A percentile compares a stretch with the other conserved stretches of the same genome.
Conservation (phyloP, 495 filamentous ascomycete species). For the Penicillium soppii region DNA sequence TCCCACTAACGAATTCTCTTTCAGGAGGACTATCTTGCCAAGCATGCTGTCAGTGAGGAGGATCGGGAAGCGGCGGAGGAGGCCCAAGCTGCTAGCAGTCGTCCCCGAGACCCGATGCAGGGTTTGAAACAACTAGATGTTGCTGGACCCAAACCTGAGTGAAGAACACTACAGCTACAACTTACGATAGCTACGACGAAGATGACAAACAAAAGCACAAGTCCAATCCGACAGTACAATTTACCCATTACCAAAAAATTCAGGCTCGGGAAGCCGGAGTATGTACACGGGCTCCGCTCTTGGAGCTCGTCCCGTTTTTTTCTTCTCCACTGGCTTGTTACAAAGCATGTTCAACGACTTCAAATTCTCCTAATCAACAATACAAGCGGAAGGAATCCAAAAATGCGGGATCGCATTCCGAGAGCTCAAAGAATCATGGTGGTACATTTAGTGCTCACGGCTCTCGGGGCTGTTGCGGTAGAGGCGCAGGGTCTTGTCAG, state of each 20-base stretch:
- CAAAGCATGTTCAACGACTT: constrained; percentile 17
- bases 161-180: constrained; percentile 26
- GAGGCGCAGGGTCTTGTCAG: constrained; percentile 91
- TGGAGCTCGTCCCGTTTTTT: constrained; percentile 23
- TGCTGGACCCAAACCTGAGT: constrained; percentile 84
- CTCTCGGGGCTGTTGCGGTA: constrained; percentile 49
- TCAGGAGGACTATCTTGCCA: constrained; percentile 90
- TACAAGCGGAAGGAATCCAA: constrained; percentile 33
- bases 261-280: constrained; percentile 36
- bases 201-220: constrained; percentile 22
- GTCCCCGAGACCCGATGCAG: constrained; percentile 87
- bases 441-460: constrained; percentile 49
- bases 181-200: constrained; percentile 22
- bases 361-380: constrained; percentile 33
- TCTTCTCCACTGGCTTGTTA: constrained; percentile 17
- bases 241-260: constrained; percentile 30
- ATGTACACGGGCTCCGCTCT: constrained; percentile 39
- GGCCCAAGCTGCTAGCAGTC: constrained; percentile 49
- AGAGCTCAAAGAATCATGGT: constrained; percentile 36
- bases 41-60: constrained; percentile 87
- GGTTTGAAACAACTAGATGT: constrained; percentile 90
- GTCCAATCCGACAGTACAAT: constrained; percentile 24
- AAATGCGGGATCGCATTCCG: constrained; percentile 33
- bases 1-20: constrained; percentile 18
- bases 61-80: constrained; percentile 66